Evolutionary conservation across 345 rosid genomes (phyloP).

Genomic region (Odontarrhena argentea): DNA sequence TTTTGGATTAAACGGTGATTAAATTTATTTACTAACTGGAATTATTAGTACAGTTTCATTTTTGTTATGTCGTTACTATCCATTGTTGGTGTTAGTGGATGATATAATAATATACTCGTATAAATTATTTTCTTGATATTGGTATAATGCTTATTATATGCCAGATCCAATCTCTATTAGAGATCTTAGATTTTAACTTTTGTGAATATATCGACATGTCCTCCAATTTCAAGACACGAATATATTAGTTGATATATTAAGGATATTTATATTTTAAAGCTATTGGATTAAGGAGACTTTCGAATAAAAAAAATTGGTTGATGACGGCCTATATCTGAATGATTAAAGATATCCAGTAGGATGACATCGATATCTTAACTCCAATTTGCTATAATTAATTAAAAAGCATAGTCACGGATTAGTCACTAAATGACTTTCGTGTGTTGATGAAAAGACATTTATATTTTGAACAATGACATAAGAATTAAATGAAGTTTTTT

Average conservation of each 20-base stretch:
- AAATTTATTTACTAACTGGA: neutral
- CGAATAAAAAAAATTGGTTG: neutral
- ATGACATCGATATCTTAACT: constrained; percentile 41
- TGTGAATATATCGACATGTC: constrained; percentile 7
- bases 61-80: constrained; percentile 30
- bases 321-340: constrained; percentile 21
- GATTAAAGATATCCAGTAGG: constrained; percentile 28
- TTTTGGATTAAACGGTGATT: neutral
- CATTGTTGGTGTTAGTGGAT: neutral
- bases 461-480: too few relatives aligned
- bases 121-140: too few relatives aligned
- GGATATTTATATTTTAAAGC: constrained; percentile 8
- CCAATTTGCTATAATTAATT: constrained; percentile 8
- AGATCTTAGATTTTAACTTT: neutral
- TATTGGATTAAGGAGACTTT: constrained; percentile 19
- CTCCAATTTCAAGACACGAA: constrained; percentile 21
- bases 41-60: constrained; percentile 21
- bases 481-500: too few relatives aligned
- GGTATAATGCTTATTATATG: too few relatives aligned
- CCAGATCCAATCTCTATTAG: too few relatives aligned
- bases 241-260: neutral
- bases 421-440: constrained; percentile 35
- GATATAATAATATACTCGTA: neutral
- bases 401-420: neutral
- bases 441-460: constrained; percentile 12